Conservation (phyloP, 768 basidiomycete genomes). For the Mycena rebaudengoi region DNA sequence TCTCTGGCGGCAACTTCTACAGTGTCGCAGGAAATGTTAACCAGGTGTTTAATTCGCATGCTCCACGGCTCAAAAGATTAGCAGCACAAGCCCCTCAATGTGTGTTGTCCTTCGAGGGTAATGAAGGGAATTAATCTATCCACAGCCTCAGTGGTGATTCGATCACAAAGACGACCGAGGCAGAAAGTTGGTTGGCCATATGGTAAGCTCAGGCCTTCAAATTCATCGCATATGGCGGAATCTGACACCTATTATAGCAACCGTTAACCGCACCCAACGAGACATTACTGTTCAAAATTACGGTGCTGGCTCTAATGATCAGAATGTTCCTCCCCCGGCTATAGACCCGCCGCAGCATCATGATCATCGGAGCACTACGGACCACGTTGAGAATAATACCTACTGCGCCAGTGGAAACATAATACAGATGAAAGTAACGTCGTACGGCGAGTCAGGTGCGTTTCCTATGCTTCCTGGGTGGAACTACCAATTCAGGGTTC, state of each 20-base stretch:
- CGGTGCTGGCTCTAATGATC: too few species aligned
- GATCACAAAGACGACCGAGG: background rate
- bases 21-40: background rate
- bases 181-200: background rate
- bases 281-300: too few species aligned
- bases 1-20: background rate
- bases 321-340: too few species aligned
- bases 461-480: background rate
- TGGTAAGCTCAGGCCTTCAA: background rate
- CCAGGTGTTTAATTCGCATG: too few species aligned
- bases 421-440: background rate
- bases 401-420: background rate
- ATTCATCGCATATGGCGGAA: too few species aligned
- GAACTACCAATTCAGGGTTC: background rate
- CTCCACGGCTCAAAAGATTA: too few species aligned
- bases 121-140: background rate
- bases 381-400: background rate
- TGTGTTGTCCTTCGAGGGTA: background rate
- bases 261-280: too few species aligned
- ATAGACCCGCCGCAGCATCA: too few species aligned
- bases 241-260: too few species aligned
- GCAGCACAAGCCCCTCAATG: background rate
- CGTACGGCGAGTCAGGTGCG: background rate
- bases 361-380: too few species aligned
- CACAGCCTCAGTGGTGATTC: background rate